phyloP scores from a whole-genome alignment of 805 yeast species.

The Nadsonia fulvescens region DNA sequence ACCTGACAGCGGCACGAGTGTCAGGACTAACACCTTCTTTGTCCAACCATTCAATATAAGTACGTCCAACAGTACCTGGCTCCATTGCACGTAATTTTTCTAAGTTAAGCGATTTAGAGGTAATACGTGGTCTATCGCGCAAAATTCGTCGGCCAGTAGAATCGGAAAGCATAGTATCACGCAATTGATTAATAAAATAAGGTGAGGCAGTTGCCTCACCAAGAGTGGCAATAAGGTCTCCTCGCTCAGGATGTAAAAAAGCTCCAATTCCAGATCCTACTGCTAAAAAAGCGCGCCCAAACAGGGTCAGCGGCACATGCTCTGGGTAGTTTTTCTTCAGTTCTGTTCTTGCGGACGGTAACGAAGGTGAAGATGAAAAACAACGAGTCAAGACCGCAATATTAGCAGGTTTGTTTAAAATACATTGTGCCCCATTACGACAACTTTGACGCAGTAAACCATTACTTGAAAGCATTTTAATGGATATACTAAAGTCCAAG shows the following conservation, averaged over 20 bases:
- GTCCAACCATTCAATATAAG: conserved; percentile 68
- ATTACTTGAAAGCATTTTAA: no score
- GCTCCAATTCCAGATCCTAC: conserved; percentile 66
- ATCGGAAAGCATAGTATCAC: conserved; percentile 59
- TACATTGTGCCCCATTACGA: not conserved
- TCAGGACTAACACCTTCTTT: conserved; percentile 87
- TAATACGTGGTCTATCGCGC: conserved; percentile 67
- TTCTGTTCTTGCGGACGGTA: no score
- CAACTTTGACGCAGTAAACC: no score
- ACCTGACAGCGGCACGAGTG: conserved; percentile 74
- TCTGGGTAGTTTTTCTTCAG: conserved; percentile 42
- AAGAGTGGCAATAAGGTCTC: conserved; percentile 23
- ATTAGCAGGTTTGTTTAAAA: no score
- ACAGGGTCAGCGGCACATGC: conserved; percentile 52
- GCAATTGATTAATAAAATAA: conserved; percentile 40
- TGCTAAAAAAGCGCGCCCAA: conserved; percentile 49
- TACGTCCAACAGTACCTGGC: conserved; percentile 52
- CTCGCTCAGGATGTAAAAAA: conserved; percentile 23
- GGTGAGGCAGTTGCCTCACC: conserved; percentile 85
- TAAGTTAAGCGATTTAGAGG: conserved; percentile 49
- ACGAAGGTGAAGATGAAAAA: no score
- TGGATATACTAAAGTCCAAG: no score
- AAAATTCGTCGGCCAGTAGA: conserved; percentile 61
- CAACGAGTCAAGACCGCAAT: no score
- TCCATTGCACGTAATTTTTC: conserved; percentile 44